Percentiles rank a stretch among this genome's conserved stretches.
These are phyloP conservation scores for Amphibolis antarctica DNA, from an alignment of 106 monocot species.

Conservation along the genomic window DNA sequence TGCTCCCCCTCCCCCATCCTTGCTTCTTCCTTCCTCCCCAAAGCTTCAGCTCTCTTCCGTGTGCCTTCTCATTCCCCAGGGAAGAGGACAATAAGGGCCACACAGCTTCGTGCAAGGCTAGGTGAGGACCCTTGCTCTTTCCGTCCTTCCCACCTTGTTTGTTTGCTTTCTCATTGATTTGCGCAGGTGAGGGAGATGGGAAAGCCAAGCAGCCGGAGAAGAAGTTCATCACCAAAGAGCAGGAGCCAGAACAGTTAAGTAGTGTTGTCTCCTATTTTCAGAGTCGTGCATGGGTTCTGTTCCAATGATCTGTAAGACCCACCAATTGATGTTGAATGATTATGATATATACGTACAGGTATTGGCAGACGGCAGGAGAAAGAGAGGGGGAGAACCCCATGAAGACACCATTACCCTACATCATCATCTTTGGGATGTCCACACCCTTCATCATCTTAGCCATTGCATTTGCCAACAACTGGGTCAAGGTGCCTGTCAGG, in stretches of 20 bases:
- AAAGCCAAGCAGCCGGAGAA: constrained; percentile 48
- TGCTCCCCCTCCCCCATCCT: constrained; percentile 11
- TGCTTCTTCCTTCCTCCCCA: constrained; percentile 11
- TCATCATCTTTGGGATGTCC: constrained; percentile 94
- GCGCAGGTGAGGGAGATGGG: constrained; percentile 51
- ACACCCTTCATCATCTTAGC: constrained; percentile 93
- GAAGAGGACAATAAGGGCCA: constrained; percentile 11
- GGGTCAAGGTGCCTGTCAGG: constrained; percentile 85
- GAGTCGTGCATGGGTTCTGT: not conserved
- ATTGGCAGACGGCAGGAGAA: constrained; percentile 95
- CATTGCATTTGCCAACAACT: constrained; percentile 92
- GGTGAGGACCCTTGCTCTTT: constrained; percentile 13
- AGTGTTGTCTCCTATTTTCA: too few species aligned
- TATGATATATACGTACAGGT: constrained; percentile 33
- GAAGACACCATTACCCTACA: constrained; percentile 94
- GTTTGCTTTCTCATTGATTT: not conserved
- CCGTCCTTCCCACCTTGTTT: not conserved
- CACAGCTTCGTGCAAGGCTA: constrained; percentile 33
- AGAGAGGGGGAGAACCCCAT: constrained; percentile 96
- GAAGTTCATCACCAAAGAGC: constrained; percentile 94
- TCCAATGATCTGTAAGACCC: not conserved
- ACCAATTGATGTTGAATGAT: not conserved
- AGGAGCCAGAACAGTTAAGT: constrained; percentile 82
- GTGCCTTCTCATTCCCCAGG: not conserved
- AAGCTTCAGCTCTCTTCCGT: constrained; percentile 1